Evolutionary conservation across 805 yeast genomes (phyloP), one percentile per base, ranked within the genome.

Genomic region (Barnettozyma sucrosica): DNA sequence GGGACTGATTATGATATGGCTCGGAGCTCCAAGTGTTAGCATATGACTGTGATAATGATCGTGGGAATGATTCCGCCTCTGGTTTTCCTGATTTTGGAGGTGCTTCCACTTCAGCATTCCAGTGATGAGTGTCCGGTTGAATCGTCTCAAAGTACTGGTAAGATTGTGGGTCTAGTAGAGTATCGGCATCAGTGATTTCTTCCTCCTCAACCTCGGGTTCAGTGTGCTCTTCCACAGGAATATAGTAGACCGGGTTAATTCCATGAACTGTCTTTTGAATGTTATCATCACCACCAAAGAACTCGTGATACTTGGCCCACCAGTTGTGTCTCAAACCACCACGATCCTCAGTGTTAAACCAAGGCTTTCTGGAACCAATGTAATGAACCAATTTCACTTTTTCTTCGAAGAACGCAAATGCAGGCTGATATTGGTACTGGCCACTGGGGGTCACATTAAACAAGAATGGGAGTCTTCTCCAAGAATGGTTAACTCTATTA

Each of bases 381-480:
- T 76, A 85, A 62, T 85, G 93, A 8, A 83, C 66, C 38, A 81
- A 63, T 41, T 66, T 68, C 21, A 79, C 66, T 21, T 72, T 65
- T 13, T 62, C 48, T 14, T 56, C 50, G 59, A 82, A 87, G 58
- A 76, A 74, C 36, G 64, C 66, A 58, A 69, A 79, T 0, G 95
- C 93, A 0, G 95, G 93, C 19, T 72, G 67, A 65, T 82, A 85
- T 65, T 87, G 83, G 60, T 87, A 87, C 42, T 77, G 80, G 38
- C 79, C 71, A 20, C 77, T 68, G 3, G 85, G 72, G 0, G 97
- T 92, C 28, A 92, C 95, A 59, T 92, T 92, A 70, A 80, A 92
- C 41, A 79, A 56, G 57, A 90, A 92, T 2, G 97, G 90, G 42
- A 93, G 66, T 41, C 79, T 74, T 28, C 71, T 64, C 97, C 97